phyloP scores from a whole-genome alignment of 352 stramenopile genomes.

The Phytophthora quininea region DNA sequence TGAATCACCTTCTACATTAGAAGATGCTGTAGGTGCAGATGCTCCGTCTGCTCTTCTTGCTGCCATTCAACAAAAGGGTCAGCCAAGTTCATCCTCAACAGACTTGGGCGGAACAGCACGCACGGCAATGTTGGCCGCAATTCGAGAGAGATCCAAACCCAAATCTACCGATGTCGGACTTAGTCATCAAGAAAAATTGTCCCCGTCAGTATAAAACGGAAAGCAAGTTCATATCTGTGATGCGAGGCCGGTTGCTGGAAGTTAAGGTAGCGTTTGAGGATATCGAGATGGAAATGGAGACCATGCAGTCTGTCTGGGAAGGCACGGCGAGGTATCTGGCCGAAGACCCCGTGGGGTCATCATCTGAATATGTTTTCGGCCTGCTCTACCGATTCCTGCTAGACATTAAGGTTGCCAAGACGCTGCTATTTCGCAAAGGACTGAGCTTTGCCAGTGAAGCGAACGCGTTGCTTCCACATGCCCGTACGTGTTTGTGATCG shows the following conservation, averaged over 20 bases:
- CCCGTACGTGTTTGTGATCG: slow-evolving; percentile 40
- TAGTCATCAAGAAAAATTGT: slow-evolving; percentile 30
- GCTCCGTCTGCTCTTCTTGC: slow-evolving; percentile 17
- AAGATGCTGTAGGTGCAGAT: not conserved
- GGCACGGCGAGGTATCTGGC: slow-evolving; percentile 70
- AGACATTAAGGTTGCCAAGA: slow-evolving; percentile 78
- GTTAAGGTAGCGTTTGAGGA: slow-evolving; percentile 67
- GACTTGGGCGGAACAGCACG: not conserved
- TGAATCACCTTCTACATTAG: not conserved
- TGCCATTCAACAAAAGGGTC: slow-evolving; percentile 15
- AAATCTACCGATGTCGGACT: slow-evolving; percentile 1
- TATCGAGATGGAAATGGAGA: slow-evolving; percentile 69
- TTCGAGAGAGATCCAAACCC: slow-evolving; percentile 18
- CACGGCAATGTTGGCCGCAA: slow-evolving; percentile 37
- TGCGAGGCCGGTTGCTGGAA: slow-evolving; percentile 49
- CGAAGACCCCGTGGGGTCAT: slow-evolving; percentile 57
- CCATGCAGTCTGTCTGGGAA: slow-evolving; percentile 66
- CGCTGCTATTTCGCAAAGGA: slow-evolving; percentile 62
- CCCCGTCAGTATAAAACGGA: slow-evolving; percentile 52
- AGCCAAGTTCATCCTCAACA: not conserved
- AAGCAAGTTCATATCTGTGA: slow-evolving; percentile 63
- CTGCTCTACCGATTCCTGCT: slow-evolving; percentile 77
- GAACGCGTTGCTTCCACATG: slow-evolving; percentile 39
- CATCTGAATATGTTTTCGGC: slow-evolving; percentile 74
- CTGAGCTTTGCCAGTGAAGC: slow-evolving; percentile 50